Evolutionary conservation across 2,329 filamentous ascomycete genomes (phyloP).

Genomic region (Diplodia seriata): DNA sequence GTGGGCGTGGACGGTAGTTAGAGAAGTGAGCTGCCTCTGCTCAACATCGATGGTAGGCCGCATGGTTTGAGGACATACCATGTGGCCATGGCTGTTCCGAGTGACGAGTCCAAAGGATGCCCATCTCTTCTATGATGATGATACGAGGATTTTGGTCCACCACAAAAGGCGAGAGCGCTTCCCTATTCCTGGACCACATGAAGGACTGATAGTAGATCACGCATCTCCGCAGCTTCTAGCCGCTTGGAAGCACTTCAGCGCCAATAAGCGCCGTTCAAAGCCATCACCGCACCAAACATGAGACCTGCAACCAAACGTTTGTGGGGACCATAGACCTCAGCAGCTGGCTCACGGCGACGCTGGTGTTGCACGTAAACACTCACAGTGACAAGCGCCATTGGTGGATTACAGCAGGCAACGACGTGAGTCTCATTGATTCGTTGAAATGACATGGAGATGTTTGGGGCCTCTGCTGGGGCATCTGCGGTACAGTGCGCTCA

Average conservation of each 20-base stretch:
- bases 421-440: neutral
- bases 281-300: neutral
- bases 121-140: neutral
- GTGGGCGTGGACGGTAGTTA: conserved; percentile 36
- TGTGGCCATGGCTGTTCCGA: neutral
- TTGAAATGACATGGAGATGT: neutral
- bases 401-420: neutral
- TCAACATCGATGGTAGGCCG: neutral
- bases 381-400: neutral
- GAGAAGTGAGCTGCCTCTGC: neutral
- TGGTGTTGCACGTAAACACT: neutral
- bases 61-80: neutral
- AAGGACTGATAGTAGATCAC: neutral
- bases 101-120: no score
- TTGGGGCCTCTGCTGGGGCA: neutral
- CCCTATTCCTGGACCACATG: neutral
- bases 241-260: neutral
- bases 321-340: neutral
- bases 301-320: neutral
- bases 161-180: neutral
- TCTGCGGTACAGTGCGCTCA: neutral
- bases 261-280: neutral
- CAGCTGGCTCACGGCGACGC: neutral
- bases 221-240: neutral
- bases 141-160: neutral